Conservation (phyloP, 768 basidiomycete species). For the Termitomyces sp. region DNA sequence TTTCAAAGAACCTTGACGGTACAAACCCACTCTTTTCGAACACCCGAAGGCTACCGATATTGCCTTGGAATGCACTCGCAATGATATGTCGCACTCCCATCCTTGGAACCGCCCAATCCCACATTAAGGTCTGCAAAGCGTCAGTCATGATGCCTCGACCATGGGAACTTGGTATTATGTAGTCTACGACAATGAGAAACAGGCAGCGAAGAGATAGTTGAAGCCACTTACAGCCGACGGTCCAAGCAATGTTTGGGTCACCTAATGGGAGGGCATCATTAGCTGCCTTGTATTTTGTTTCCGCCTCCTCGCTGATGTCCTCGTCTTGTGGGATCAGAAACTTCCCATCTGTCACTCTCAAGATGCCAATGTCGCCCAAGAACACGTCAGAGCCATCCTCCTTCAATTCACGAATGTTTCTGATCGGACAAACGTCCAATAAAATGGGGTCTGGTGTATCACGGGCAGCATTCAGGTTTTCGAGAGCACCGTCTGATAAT, state of each 20-base stretch:
- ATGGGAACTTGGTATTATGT: slow-evolving; percentile 53
- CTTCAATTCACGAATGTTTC: slow-evolving; percentile 45
- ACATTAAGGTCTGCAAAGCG: slow-evolving; percentile 47
- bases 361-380: slow-evolving; percentile 41
- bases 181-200: slow-evolving; percentile 36
- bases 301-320: slow-evolving; percentile 29
- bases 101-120: slow-evolving; percentile 57
- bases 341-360: slow-evolving; percentile 22
- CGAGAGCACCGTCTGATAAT: slow-evolving; percentile 23
- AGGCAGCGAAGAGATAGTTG: background rate
- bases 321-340: slow-evolving; percentile 6
- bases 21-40: slow-evolving; percentile 64
- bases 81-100: slow-evolving; percentile 50
- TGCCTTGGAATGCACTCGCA: slow-evolving; percentile 41
- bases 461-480: slow-evolving; percentile 23
- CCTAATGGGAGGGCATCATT: slow-evolving; percentile 38
- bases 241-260: slow-evolving; percentile 55
- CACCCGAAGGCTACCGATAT: slow-evolving; percentile 55
- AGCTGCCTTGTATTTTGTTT: slow-evolving; percentile 26
- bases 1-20: slow-evolving; percentile 29
- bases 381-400: slow-evolving; percentile 51
- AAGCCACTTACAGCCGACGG: slow-evolving; percentile 45
- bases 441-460: slow-evolving; percentile 19
- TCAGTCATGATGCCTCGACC: slow-evolving; percentile 69
- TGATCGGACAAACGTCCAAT: slow-evolving; percentile 43